These are phyloP conservation scores for Pseudoneurospora amorphoporcata DNA, from an alignment of 495 filamentous ascomycete genomes.

Conservation along the genomic window DNA sequence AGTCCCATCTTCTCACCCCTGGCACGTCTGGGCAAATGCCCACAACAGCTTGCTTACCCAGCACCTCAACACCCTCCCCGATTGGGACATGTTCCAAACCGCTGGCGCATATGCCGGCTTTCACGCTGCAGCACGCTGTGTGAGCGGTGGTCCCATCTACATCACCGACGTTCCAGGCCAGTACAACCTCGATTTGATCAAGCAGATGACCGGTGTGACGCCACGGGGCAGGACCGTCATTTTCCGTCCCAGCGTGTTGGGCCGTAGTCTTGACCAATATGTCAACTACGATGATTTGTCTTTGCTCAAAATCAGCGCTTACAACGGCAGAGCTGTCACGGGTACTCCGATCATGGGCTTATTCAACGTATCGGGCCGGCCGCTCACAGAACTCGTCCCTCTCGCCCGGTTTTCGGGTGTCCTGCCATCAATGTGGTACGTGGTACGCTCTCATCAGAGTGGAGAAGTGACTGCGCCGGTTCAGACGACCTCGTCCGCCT, in stretches of 20 bases:
- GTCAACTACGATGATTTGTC: constrained; percentile 58
- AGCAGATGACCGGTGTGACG: constrained; percentile 63
- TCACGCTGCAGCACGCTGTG: constrained; percentile 81
- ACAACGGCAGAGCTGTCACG: constrained; percentile 45
- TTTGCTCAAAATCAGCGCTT: constrained; percentile 71
- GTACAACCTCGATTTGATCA: constrained; percentile 63
- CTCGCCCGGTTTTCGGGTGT: constrained; percentile 67
- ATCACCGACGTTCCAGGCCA: constrained; percentile 82
- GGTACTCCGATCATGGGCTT: constrained; percentile 72
- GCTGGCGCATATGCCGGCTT: constrained; percentile 62
- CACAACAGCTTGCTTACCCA: constrained; percentile 78
- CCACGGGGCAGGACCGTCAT: constrained; percentile 60
- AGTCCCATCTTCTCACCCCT: constrained; percentile 65
- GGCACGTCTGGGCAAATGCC: constrained; percentile 92
- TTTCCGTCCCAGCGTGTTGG: constrained; percentile 61
- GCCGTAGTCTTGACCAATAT: constrained; percentile 62
- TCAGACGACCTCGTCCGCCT: constrained; percentile 23
- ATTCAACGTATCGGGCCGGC: constrained; percentile 61
- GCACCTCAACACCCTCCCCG: constrained; percentile 49
- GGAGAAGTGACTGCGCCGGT: constrained; percentile 50
- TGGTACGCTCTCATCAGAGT: constrained; percentile 62
- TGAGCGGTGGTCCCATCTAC: constrained; percentile 85
- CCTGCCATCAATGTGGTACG: constrained; percentile 41
- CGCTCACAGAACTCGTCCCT: constrained; percentile 54
- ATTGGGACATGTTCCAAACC: constrained; percentile 99